Base-by-base conservation (phyloP, 2,329 filamentous ascomycete genomes). In the Fusarium stilboides region DNA sequence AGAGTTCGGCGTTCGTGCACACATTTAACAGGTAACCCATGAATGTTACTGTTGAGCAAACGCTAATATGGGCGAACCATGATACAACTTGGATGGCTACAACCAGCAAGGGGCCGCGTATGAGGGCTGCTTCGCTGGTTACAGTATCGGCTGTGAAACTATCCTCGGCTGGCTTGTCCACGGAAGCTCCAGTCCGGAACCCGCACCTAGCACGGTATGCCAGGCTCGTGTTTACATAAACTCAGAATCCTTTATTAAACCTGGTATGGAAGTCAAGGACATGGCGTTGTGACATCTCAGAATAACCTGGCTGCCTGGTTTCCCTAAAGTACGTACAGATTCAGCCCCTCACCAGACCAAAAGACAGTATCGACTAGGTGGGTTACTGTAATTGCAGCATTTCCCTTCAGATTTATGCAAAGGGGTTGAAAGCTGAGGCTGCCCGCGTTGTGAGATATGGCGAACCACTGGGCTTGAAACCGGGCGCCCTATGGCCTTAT, bases 381-480 rank as follows among this genome's bases (percentile, higher is more conserved):
- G 26, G 17, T 26, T n/a, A 43, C 14, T n/a, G 19, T 19, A n/a
- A 53, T 63, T 63, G 40, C 34, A 43, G 24, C 44, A 34, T 43
- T 31, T 34, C 45, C 24, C 39, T 53, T 53, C 36, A 22, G 39
- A 31, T 44, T 54, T 51, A 42, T 36, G 53, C 59, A 52, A 62
- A 62, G 31, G 53, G 54, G 65, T 43, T 57, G 65, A 64, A 57
- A 45, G 59, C 54, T 33, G 60, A 53, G 34, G 49, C 54, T 36
- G 33, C 40, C 54, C 42, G 33, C 40, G 24, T n/a, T 45, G 39
- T 26, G 17, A 33, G 17, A n/a, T 6, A 46, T 62, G 54, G 67
- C 65, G 57, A 58, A 57, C 47, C 56, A 62, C 22, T 24, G 22
- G 22, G 22, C 26, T 36, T 42, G 37, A 33, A 43, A 34, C 28